These are phyloP conservation scores for Coemansia nantahalensis DNA, from an alignment of 192 early-diverging fungal genomes.

Conservation along the genomic window DNA sequence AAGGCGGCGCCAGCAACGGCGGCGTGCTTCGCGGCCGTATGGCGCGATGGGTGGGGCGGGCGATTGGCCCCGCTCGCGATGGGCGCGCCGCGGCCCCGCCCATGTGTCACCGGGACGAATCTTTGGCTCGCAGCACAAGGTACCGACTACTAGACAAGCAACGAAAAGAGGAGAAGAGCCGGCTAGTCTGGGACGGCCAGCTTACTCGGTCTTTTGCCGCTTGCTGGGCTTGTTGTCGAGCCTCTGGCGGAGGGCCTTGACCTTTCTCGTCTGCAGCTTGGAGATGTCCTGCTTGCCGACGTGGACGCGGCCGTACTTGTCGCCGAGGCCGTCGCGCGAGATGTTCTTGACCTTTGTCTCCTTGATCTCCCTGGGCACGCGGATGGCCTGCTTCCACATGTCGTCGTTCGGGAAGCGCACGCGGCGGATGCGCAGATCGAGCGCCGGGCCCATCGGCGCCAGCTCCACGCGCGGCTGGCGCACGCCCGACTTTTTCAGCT, in stretches of 20 bases:
- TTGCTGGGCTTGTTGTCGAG: conserved; percentile 32
- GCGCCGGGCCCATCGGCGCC: conserved; percentile 87
- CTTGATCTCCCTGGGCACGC: conserved; percentile 83
- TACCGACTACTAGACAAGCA: too few relatives aligned
- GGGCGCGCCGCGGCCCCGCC: too few relatives aligned
- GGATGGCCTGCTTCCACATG: conserved; percentile 78
- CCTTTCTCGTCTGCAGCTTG: conserved; percentile 96
- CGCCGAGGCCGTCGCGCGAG: conserved; percentile 81
- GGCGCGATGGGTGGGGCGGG: too few relatives aligned
- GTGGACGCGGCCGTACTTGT: conserved; percentile 89
- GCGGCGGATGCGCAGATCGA: conserved; percentile 80
- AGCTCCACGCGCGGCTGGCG: conserved; percentile 89
- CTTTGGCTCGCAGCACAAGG: too few relatives aligned
- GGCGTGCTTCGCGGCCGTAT: too few relatives aligned
- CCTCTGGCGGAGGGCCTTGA: conserved; percentile 89
- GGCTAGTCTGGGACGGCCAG: too few relatives aligned
- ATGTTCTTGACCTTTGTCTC: conserved; percentile 88
- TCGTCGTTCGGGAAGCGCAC: conserved; percentile 68
- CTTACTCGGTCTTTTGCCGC: conserved; percentile 19
- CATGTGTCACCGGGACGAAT: too few relatives aligned
- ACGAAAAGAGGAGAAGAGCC: too few relatives aligned
- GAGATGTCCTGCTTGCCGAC: conserved; percentile 87
- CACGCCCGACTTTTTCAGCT: conserved; percentile 84
- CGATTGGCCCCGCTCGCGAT: too few relatives aligned
- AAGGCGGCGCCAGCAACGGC: too few relatives aligned